Evolutionary conservation across 345 rosid species (phyloP), one percentile per base, ranked within the genome.

Genomic region (Melaleuca quinquenervia): DNA sequence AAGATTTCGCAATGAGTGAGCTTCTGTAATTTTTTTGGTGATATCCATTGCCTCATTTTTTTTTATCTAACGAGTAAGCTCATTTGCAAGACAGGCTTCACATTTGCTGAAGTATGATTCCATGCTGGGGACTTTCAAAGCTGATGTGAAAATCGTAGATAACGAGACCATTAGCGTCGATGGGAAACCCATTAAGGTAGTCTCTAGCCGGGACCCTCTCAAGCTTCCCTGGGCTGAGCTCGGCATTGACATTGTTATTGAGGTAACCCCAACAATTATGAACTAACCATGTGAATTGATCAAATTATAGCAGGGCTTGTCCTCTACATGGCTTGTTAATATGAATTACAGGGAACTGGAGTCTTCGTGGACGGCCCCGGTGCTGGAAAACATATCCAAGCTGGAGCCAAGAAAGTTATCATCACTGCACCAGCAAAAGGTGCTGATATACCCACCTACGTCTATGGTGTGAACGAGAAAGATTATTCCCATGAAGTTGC

Each of bases 281-380:
- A 50, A 0, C 60, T 44, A 52, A 18, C 84, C 55, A 26, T 32
- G 60, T 83, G 58, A 29, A 27, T 29, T 20, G 50, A 50, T 50
- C 26, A 52, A 82, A 8, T 27, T 52, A 27, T 21, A 21, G 56
- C 51, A 82, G 22, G 27, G 24, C 45, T 51, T 27, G 41, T 36
- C 44, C 80, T 18, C 3, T 12, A 70, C 26, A 44, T 70, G 80
- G 50, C 22, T 50, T 74, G 41, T 6, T 11, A 78, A 8, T 50
- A 80, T 41, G 51, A 76, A 70, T 86, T 78, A 48, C 90, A 96
- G 98, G 98, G 98, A 84, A 97, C 98, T 21, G 98, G 99, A 94
- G 99, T 97, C 82, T 97, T 97, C 87, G 99, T 97, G n/a, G 98
- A 96, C 86, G 99, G 98, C 9, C 98, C 99, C 70, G 99, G 99